Evolutionary conservation across 2,329 filamentous ascomycete genomes (phyloP), one percentile per base, ranked within the genome.

Genomic region (Monosporascus cannonballus): DNA sequence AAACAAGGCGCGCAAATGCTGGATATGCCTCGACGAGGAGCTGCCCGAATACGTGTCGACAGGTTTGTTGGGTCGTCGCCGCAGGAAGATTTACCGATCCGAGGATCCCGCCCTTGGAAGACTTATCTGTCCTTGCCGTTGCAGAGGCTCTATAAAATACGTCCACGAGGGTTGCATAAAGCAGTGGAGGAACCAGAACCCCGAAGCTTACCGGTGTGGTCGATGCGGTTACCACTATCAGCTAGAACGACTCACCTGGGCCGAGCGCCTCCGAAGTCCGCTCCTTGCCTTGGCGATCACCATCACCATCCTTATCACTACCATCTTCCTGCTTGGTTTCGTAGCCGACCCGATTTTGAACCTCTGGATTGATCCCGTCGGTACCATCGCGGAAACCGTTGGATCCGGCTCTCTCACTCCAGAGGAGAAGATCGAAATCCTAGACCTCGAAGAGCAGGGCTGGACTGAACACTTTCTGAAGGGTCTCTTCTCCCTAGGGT

Each of bases 261-360:
- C 85, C 24, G 79, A 81, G 30, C 84, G 84, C 71, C 74, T 91
- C 49, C 83, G 80, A 65, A 89, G 84, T 73, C 78, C 78, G 59
- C 69, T 80, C 51, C 76, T 87, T 4, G 87, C 95, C 64, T 73
- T 90, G 30, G 66, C 72, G 1, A 74, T 97, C 61, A 96, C 93
- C 1, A 60, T 89, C 2, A 48, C 77, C 20, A 87, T 96, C 57
- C 80, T 96, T 58, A 53, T 90, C 37, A 56, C 85, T 44, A 79
- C 85, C 49, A 78, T 96, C 25, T 97, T 96, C 64, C 39, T 89
- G 1, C 82, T 97, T 52, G 94, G 94, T 42, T 97, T 96, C 64
- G 73, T 97, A 59, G 93, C 92, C 54, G 92, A 97, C 69, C 92
- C 92, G 1, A 90, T 97, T 55, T 86, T 97, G 68, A 89, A 91